These are phyloP conservation scores for Cymodocea nodosa DNA, from an alignment of 116 monocot genomes.

Conservation along the genomic window DNA sequence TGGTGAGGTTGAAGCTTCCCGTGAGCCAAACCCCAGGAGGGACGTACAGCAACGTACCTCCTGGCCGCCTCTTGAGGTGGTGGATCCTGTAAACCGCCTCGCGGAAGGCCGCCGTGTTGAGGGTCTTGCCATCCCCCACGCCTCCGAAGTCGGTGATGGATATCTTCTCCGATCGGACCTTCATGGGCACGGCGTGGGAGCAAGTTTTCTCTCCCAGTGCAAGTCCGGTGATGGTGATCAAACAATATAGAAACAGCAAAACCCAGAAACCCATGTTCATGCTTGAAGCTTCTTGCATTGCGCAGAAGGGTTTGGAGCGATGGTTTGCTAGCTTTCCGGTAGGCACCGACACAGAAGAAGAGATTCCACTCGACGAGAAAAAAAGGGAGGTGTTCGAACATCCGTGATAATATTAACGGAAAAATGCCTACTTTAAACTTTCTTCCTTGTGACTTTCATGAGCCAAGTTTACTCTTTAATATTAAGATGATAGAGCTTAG, in stretches of 20 bases:
- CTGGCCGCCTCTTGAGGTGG: conserved; percentile 23
- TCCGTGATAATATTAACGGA: too few relatives aligned
- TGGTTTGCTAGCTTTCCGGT: too few relatives aligned
- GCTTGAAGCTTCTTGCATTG: neutral
- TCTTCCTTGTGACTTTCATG: too few relatives aligned
- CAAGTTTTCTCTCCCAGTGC: conserved; percentile 20
- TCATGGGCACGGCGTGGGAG: conserved; percentile 33
- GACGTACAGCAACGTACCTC: conserved; percentile 51
- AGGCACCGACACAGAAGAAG: too few relatives aligned
- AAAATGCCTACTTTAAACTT: too few relatives aligned
- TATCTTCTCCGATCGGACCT: conserved; percentile 16
- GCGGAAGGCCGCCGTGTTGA: conserved; percentile 36
- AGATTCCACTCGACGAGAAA: too few relatives aligned
- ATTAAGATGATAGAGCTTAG: too few relatives aligned
- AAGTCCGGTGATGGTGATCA: neutral
- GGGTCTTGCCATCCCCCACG: conserved; percentile 37
- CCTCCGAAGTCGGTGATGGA: conserved; percentile 42
- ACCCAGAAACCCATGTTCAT: conserved; percentile 1
- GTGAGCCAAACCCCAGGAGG: conserved; percentile 58
- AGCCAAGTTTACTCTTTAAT: too few relatives aligned
- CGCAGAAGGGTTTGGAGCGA: neutral
- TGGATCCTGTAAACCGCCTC: conserved; percentile 42
- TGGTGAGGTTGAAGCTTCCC: conserved; percentile 56
- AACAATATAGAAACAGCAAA: neutral
- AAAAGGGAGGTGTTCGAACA: too few relatives aligned